Percentiles rank a stretch among this genome's conserved stretches.
Evolutionary conservation across 345 rosid genomes (phyloP).

Genomic region (Euphorbia peplus): DNA sequence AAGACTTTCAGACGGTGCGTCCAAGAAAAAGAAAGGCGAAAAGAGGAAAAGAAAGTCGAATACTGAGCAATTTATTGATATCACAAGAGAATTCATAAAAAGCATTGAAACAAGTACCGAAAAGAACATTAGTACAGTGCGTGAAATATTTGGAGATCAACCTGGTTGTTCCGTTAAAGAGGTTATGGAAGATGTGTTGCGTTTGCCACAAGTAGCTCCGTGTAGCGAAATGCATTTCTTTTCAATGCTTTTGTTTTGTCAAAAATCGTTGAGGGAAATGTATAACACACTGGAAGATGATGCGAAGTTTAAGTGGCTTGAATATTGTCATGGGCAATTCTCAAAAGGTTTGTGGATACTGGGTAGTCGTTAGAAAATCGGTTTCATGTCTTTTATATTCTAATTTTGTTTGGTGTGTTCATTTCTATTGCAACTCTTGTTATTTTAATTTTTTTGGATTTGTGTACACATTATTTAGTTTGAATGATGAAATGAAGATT

Average conservation of each 20-base stretch:
- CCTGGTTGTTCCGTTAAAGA: not conserved
- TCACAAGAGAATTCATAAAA: not conserved
- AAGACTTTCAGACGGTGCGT: not conserved
- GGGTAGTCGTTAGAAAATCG: not conserved
- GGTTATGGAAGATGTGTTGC: not conserved
- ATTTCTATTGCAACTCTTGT: not conserved
- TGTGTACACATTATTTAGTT: too few species aligned
- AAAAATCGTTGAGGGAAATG: conserved; percentile 2
- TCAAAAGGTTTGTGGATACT: not conserved
- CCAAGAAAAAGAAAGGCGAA: not conserved
- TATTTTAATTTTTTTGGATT: too few species aligned
- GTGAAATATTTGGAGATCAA: not conserved
- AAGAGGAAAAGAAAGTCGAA: not conserved
- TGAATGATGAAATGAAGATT: too few species aligned
- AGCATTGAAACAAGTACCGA: not conserved
- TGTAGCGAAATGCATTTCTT: not conserved
- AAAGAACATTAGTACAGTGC: not conserved
- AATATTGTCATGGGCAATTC: not conserved
- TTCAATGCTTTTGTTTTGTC: not conserved
- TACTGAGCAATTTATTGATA: not conserved
- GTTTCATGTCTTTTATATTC: not conserved
- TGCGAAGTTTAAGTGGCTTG: not conserved
- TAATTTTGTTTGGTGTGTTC: not conserved
- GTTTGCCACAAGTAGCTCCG: not conserved
- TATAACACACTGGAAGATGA: not conserved